Percentiles rank a stretch among this genome's conserved stretches.
Evolutionary conservation across 1,139 yeast species (phyloP).

Genomic region (Candida sojae): DNA sequence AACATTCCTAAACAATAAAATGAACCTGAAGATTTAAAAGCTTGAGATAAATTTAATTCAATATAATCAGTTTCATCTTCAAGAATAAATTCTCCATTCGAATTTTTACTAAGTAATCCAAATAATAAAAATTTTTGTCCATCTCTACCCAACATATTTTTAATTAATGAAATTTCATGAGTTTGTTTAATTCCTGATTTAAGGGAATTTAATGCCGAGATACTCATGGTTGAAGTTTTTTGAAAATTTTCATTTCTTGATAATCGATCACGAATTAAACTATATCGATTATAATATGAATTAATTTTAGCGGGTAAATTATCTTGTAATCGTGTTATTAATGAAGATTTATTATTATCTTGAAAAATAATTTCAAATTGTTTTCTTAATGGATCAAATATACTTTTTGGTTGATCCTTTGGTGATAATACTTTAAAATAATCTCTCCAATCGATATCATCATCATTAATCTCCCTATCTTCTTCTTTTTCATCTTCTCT

Average conservation of each 20-base stretch:
- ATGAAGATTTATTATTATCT: constrained; percentile 12
- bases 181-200: constrained; percentile 13
- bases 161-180: constrained; percentile 70
- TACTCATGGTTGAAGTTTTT: constrained; percentile 44
- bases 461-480: not conserved
- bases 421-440: constrained; percentile 70
- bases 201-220: constrained; percentile 34
- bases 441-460: constrained; percentile 63
- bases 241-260: constrained; percentile 77
- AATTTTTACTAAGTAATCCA: constrained; percentile 69
- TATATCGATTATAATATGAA: constrained; percentile 48
- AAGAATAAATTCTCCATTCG: constrained; percentile 68
- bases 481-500: constrained; percentile 7
- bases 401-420: constrained; percentile 62
- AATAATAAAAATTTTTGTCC: constrained; percentile 74
- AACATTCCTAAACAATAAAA: constrained; percentile 81
- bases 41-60: constrained; percentile 67
- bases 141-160: constrained; percentile 82
- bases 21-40: constrained; percentile 65
- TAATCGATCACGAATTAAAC: constrained; percentile 66
- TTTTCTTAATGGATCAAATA: constrained; percentile 65
- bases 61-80: constrained; percentile 83
- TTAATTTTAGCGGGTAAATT: constrained; percentile 25
- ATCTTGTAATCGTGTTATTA: constrained; percentile 17
- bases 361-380: constrained; percentile 50